These are phyloP conservation scores for Cryptococcus sp. DNA, from an alignment of 1,284 basidiomycete genomes.

Conservation along the genomic window DNA sequence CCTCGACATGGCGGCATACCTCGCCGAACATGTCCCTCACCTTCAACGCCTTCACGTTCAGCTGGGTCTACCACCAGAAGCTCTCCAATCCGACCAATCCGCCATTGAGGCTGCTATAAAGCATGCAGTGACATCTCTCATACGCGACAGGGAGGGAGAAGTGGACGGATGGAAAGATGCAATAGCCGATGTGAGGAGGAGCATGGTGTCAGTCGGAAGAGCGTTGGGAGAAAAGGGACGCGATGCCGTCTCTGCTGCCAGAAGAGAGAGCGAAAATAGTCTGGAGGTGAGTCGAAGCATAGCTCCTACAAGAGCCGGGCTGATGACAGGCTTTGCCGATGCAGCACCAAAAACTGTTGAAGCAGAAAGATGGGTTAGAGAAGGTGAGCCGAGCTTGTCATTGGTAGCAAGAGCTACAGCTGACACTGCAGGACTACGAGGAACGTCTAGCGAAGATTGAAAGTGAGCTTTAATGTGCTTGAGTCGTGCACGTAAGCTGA, in stretches of 20 bases:
- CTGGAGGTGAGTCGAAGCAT: constrained; percentile 12
- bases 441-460: constrained; percentile 31
- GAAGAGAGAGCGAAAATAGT: constrained; percentile 24
- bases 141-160: constrained; percentile 37
- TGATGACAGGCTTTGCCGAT: constrained; percentile 21
- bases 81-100: constrained; percentile 30
- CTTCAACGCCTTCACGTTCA: constrained; percentile 35
- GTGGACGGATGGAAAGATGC: constrained; percentile 38
- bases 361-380: constrained; percentile 31
- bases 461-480: constrained; percentile 10
- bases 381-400: constrained; percentile 15
- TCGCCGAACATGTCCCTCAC: constrained; percentile 40
- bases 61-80: constrained; percentile 32
- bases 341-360: constrained; percentile 30
- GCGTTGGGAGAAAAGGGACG: constrained; percentile 37
- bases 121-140: constrained; percentile 32
- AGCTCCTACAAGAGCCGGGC: not conserved
- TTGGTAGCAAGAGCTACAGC: not conserved
- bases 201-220: constrained; percentile 24
- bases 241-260: constrained; percentile 19
- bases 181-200: constrained; percentile 26
- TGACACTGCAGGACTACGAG: constrained; percentile 29
- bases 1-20: constrained; percentile 35
- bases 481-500: constrained; percentile 3
- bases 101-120: constrained; percentile 40